These are phyloP conservation scores for Hanseniaspora thailandica DNA, from an alignment of 805 yeast genomes.

Conservation along the genomic window DNA sequence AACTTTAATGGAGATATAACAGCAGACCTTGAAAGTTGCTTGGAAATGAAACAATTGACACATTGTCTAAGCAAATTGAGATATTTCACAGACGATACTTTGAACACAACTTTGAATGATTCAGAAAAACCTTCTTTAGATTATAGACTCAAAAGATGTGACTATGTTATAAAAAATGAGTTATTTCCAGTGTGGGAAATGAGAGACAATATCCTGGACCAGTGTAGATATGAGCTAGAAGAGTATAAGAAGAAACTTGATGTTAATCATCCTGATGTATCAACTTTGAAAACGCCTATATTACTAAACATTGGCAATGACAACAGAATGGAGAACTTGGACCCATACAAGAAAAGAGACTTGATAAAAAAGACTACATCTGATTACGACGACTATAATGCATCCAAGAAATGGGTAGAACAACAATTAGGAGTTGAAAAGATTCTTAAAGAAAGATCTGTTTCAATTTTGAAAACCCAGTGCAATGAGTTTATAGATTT, in stretches of 20 bases:
- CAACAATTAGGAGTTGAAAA: constrained; percentile 35
- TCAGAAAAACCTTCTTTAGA: constrained; percentile 23
- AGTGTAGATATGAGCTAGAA: constrained; percentile 30
- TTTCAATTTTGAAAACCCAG: constrained; percentile 27
- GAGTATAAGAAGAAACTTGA: constrained; percentile 27
- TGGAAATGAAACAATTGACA: constrained; percentile 11
- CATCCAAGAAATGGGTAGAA: constrained; percentile 28
- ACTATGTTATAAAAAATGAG: constrained; percentile 28
- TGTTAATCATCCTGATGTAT: constrained; percentile 16
- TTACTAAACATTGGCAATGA: constrained; percentile 22
- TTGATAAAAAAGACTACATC: constrained; percentile 25
- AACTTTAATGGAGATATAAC: not conserved
- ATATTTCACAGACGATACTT: constrained; percentile 36
- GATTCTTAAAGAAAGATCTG: constrained; percentile 32
- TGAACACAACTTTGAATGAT: constrained; percentile 35
- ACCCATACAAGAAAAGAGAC: constrained; percentile 42
- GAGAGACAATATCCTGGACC: constrained; percentile 32
- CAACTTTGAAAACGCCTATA: constrained; percentile 7
- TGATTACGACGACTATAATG: constrained; percentile 25
- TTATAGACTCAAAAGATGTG: constrained; percentile 26
- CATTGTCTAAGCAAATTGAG: constrained; percentile 18
- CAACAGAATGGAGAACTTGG: constrained; percentile 27
- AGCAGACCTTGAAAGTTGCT: not conserved
- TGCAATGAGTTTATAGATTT: constrained; percentile 29
- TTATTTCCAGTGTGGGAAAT: constrained; percentile 40